phyloP scores from a whole-genome alignment of 2,329 filamentous ascomycete species.

The Macroventuria anomochaeta region DNA sequence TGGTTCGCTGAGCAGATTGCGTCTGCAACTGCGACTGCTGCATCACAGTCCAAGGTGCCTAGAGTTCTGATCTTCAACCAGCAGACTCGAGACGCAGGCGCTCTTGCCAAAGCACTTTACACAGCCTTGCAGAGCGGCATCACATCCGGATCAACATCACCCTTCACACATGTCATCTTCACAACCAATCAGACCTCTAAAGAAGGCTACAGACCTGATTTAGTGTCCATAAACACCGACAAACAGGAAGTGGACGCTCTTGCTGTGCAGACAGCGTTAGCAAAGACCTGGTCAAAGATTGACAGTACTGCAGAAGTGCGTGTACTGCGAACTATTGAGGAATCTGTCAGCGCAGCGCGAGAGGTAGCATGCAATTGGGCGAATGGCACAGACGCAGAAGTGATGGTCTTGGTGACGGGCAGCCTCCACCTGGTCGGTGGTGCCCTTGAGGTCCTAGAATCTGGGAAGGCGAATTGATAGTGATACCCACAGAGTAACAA shows the following conservation, averaged over 20 bases:
- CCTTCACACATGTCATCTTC: conserved; percentile 79
- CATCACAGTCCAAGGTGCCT: conserved; percentile 28
- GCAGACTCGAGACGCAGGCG: conserved; percentile 77
- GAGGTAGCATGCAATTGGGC: conserved; percentile 43
- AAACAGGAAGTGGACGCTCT: conserved; percentile 64
- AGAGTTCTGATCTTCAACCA: conserved; percentile 89
- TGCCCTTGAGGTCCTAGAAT: conserved; percentile 74
- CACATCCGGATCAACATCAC: conserved; percentile 35
- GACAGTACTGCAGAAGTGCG: conserved; percentile 56
- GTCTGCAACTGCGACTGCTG: conserved; percentile 43
- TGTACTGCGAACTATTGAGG: conserved; percentile 70
- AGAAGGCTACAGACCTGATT: conserved; percentile 67
- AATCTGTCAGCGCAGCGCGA: conserved; percentile 68
- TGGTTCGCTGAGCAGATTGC: conserved; percentile 70
- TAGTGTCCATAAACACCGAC: conserved; percentile 68
- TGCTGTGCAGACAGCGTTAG: conserved; percentile 72
- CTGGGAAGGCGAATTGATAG: conserved; percentile 20
- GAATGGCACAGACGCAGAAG: conserved; percentile 46
- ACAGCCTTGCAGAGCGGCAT: conserved; percentile 56
- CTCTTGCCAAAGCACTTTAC: conserved; percentile 69
- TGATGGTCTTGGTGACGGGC: conserved; percentile 77
- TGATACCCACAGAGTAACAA: conserved; percentile 26
- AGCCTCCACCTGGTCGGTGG: conserved; percentile 86
- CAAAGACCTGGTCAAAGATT: conserved; percentile 61
- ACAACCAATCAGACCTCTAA: conserved; percentile 77